Percentiles rank a stretch among this genome's conserved stretches.
phyloP scores from a whole-genome alignment of 1,284 basidiomycete species.

The Peniophora sp. region DNA sequence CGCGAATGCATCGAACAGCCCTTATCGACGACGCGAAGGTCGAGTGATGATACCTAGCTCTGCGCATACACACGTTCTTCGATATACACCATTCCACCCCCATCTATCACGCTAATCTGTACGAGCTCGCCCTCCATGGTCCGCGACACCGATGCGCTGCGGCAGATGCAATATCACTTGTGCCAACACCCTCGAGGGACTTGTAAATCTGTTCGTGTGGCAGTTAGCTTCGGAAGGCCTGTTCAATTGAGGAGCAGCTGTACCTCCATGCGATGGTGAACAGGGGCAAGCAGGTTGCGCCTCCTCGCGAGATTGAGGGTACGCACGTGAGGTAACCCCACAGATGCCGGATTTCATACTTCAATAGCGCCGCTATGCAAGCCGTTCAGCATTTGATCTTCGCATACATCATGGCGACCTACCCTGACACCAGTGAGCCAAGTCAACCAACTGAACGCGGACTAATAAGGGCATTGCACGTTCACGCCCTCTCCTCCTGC shows the following conservation, averaged over 20 bases:
- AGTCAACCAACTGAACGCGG: slow-evolving; percentile 34
- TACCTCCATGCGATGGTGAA: slow-evolving; percentile 75
- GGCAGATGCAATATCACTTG: slow-evolving; percentile 68
- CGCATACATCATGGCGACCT: slow-evolving; percentile 83
- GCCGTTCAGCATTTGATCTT: slow-evolving; percentile 26
- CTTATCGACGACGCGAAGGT: no score
- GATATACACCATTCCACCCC: no score
- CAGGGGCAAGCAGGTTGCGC: slow-evolving; percentile 62
- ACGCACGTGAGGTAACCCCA: slow-evolving; percentile 65
- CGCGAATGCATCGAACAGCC: no score
- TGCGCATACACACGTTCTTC: no score
- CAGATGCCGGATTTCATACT: slow-evolving; percentile 79
- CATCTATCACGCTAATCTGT: no score
- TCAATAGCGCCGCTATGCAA: slow-evolving; percentile 72
- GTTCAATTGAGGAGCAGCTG: no score
- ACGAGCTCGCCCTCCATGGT: slow-evolving; percentile 88
- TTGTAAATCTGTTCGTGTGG: no score
- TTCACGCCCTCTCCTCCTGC: slow-evolving; percentile 32
- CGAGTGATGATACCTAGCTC: no score
- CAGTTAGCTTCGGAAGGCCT: no score
- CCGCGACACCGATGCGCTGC: slow-evolving; percentile 70
- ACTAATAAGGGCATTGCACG: not conserved
- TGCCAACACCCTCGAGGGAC: slow-evolving; percentile 69
- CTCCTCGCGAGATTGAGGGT: slow-evolving; percentile 79
- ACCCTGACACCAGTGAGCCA: slow-evolving; percentile 55